A percentile compares a stretch with the other conserved stretches of the same genome.
phyloP scores from a whole-genome alignment of 176 grass and related monocot genomes.

The Aegilops umbellulata region DNA sequence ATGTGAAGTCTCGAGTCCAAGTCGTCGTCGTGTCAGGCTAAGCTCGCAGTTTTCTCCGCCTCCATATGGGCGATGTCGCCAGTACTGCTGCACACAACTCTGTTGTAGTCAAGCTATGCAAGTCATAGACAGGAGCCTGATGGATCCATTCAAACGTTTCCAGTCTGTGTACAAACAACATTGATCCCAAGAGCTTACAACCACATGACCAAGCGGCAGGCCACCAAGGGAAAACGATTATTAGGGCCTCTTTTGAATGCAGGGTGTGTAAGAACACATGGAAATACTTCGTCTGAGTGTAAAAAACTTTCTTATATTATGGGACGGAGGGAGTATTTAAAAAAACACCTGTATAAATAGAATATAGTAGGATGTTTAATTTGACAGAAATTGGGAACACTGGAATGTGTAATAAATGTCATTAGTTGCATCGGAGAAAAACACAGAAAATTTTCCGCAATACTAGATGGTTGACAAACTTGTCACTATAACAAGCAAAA shows the following conservation, averaged over 20 bases:
- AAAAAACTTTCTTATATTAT: too few species aligned
- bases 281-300: background rate
- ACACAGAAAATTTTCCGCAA: too few species aligned
- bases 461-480: background rate
- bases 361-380: too few species aligned
- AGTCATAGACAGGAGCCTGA: background rate
- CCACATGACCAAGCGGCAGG: background rate
- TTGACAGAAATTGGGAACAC: too few species aligned
- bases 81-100: background rate
- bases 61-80: background rate
- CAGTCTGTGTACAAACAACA: background rate
- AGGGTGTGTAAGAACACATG: background rate
- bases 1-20: background rate
- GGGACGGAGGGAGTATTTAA: too few species aligned
- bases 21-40: slow-evolving; percentile 20
- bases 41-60: background rate
- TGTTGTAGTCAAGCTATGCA: background rate
- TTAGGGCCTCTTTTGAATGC: too few species aligned
- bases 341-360: too few species aligned
- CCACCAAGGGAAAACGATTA: background rate
- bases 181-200: background rate
- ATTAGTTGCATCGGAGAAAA: too few species aligned
- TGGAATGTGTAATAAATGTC: too few species aligned
- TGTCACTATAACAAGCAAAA: background rate
- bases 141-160: slow-evolving; percentile 13